Evolutionary conservation across 148 eudicot species (phyloP).

Genomic region (Euryodendron excelsum): DNA sequence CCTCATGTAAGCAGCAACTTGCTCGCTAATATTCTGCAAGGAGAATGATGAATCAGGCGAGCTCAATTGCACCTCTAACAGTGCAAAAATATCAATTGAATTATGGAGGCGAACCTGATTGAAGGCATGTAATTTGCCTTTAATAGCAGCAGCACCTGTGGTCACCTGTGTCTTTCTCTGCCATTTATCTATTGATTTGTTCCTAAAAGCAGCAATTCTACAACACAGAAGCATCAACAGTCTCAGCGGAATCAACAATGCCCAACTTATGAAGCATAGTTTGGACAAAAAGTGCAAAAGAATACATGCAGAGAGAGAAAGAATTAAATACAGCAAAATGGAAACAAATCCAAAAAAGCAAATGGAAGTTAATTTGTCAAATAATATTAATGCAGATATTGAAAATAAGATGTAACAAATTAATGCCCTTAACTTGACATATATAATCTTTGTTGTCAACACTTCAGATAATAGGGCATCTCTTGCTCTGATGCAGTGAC

Average conservation of each 20-base stretch:
- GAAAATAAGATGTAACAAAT: not conserved
- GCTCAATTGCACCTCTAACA: not conserved
- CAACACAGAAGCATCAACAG: constrained; percentile 16
- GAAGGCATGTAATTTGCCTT: constrained; percentile 74
- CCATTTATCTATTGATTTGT: constrained; percentile 88
- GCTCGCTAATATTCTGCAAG: constrained; percentile 78
- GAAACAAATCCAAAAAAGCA: not conserved
- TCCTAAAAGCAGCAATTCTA: constrained; percentile 70
- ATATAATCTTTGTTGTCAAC: too few species aligned
- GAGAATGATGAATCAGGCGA: constrained; percentile 5
- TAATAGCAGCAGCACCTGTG: constrained; percentile 88
- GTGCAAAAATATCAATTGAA: constrained; percentile 12
- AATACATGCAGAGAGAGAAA: not conserved
- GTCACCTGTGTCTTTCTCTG: constrained; percentile 95
- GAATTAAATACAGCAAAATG: not conserved
- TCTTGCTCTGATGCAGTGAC: not conserved
- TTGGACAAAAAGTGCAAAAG: not conserved
- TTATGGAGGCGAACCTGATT: constrained; percentile 59
- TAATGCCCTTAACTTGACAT: too few species aligned
- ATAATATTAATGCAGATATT: not conserved
- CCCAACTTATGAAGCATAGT: not conserved
- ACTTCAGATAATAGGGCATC: not conserved
- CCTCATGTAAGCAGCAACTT: constrained; percentile 89
- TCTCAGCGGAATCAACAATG: not conserved
- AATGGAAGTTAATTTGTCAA: not conserved